Evolutionary conservation across 352 stramenopile genomes (phyloP).

Genomic region (Phytophthora nicotianae): DNA sequence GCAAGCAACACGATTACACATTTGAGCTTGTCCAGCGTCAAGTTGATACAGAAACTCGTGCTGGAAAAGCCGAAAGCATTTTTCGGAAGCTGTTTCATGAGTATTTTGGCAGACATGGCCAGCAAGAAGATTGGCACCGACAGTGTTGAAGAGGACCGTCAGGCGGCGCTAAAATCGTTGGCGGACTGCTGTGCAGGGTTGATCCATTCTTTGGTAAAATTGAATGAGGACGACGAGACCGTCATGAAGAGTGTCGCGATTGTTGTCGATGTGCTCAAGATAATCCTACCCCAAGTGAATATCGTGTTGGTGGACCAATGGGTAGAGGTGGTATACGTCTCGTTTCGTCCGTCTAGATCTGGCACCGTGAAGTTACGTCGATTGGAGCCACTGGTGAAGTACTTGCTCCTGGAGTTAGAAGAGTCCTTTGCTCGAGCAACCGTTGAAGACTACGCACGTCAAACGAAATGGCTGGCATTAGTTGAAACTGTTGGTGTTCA

Average conservation of each 20-base stretch:
- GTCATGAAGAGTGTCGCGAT: conserved; percentile 15
- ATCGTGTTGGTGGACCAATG: conserved; percentile 62
- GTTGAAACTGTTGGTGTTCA: conserved; percentile 59
- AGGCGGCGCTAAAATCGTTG: conserved; percentile 59
- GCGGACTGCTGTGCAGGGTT: conserved; percentile 58
- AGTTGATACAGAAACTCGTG: conserved; percentile 59
- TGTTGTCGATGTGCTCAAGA: conserved; percentile 46
- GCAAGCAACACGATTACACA: conserved; percentile 41
- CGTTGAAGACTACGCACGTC: conserved; percentile 67
- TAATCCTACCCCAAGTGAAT: conserved; percentile 58
- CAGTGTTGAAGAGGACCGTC: conserved; percentile 60
- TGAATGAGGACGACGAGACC: conserved; percentile 25
- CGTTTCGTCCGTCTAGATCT: conserved; percentile 40
- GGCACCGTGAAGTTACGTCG: conserved; percentile 21
- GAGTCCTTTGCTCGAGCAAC: conserved; percentile 61
- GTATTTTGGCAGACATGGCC: conserved; percentile 38
- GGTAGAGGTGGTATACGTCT: conserved; percentile 63
- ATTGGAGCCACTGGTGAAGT: conserved; percentile 29
- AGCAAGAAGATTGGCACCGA: conserved; percentile 46
- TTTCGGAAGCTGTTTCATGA: conserved; percentile 30
- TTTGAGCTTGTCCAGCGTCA: conserved; percentile 40
- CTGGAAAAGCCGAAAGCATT: conserved; percentile 45
- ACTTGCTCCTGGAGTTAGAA: conserved; percentile 58
- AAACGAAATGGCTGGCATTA: conserved; percentile 77
- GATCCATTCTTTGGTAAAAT: conserved; percentile 47